A percentile compares a stretch with the other conserved stretches of the same genome.
phyloP scores from a whole-genome alignment of 768 basidiomycete genomes.

The Russula virescens region DNA sequence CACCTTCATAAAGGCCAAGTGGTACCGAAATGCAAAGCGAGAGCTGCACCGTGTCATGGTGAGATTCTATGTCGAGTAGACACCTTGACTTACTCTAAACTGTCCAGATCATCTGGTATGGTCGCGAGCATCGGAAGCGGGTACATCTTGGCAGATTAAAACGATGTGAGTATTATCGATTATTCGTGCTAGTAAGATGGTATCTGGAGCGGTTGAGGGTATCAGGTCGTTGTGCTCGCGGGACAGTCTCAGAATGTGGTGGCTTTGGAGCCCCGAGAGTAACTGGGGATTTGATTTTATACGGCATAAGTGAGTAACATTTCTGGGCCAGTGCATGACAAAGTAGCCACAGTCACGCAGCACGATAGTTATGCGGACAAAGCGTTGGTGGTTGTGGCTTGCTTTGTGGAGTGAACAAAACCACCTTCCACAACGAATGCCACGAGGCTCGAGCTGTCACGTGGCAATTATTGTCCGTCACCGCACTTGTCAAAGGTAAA shows the following conservation, averaged over 20 bases:
- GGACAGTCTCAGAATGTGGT: background rate
- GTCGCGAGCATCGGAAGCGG: slow-evolving; percentile 15
- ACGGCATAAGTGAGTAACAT: background rate
- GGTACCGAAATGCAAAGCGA: slow-evolving; percentile 16
- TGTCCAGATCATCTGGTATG: slow-evolving; percentile 2
- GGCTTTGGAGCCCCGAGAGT: background rate
- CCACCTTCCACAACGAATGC: background rate
- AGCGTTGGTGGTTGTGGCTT: slow-evolving; percentile 10
- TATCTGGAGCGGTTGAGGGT: slow-evolving; percentile 8
- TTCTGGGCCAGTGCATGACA: background rate
- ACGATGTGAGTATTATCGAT: background rate
- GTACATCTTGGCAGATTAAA: slow-evolving; percentile 12
- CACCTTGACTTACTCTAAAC: slow-evolving; percentile 10
- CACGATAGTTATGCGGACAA: slow-evolving; percentile 5
- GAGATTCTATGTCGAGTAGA: background rate
- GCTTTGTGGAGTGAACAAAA: background rate
- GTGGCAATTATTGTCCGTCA: background rate
- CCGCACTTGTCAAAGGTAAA: background rate
- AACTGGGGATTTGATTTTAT: slow-evolving; percentile 6
- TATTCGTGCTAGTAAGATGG: background rate
- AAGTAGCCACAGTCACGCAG: background rate
- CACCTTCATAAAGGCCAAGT: slow-evolving; percentile 22
- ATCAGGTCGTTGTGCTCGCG: background rate
- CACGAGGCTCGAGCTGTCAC: slow-evolving; percentile 1
- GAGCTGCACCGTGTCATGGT: slow-evolving; percentile 5